These are phyloP conservation scores for Phytopythium boreale DNA, from an alignment of 352 stramenopile species.

Conservation along the genomic window DNA sequence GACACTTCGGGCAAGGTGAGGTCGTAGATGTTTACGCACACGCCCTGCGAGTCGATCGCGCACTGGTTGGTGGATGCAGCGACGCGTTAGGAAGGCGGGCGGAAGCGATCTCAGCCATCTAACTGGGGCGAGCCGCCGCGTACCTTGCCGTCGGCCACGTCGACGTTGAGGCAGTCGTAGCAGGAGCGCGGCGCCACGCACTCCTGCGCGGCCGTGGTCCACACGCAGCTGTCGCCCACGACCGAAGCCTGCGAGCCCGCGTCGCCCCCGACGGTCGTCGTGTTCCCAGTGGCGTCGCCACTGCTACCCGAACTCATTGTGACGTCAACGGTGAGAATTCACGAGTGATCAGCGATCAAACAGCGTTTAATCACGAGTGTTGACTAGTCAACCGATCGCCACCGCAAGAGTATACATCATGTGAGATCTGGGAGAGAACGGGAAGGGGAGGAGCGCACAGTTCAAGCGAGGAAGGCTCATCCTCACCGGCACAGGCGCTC, in stretches of 20 bases:
- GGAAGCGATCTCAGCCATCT: no score
- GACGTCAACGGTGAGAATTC: not conserved
- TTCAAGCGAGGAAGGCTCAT: not conserved
- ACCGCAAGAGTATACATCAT: not conserved
- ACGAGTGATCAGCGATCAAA: not conserved
- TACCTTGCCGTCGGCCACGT: slow-evolving; percentile 22
- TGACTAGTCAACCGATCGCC: not conserved
- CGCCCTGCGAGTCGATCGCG: slow-evolving; percentile 24
- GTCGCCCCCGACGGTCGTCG: not conserved
- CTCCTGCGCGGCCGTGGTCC: slow-evolving; percentile 19
- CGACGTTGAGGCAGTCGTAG: slow-evolving; percentile 37
- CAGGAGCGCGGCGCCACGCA: slow-evolving; percentile 25
- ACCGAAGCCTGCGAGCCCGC: not conserved
- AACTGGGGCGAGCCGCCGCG: no score
- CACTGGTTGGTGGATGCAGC: slow-evolving; percentile 27
- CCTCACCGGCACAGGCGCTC: not conserved
- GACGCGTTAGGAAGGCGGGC: slow-evolving; percentile 21
- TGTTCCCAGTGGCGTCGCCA: not conserved
- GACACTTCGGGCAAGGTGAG: slow-evolving; percentile 25
- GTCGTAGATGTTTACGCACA: slow-evolving; percentile 30
- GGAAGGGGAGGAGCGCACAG: not conserved
- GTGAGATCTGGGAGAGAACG: not conserved
- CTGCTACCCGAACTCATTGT: not conserved
- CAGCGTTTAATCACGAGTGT: not conserved
- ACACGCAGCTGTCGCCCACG: slow-evolving; percentile 21